Evolutionary conservation across 2,329 filamentous ascomycete species (phyloP).

Genomic region (Colletotrichum zoysiae): DNA sequence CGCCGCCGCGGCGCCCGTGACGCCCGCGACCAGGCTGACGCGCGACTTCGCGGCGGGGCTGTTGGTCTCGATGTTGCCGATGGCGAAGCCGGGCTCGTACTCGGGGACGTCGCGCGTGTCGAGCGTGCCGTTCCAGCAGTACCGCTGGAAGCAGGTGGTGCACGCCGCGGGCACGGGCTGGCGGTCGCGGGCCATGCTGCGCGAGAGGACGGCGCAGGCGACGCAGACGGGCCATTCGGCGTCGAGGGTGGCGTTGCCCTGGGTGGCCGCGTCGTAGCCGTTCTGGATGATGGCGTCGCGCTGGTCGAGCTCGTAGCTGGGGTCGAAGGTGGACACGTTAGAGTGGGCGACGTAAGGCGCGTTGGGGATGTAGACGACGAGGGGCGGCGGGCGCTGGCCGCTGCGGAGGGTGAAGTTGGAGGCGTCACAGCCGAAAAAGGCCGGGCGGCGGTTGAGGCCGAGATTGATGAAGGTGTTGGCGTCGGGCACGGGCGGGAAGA

Average conservation of each 20-base stretch:
- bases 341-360: constrained; percentile 80
- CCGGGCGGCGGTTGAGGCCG: constrained; percentile 69
- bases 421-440: constrained; percentile 73
- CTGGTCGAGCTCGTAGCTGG: constrained; percentile 71
- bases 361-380: constrained; percentile 91
- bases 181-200: constrained; percentile 79
- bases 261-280: constrained; percentile 85
- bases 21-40: constrained; percentile 19
- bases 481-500: constrained; percentile 71
- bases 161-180: constrained; percentile 79
- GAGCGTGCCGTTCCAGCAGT: constrained; percentile 93
- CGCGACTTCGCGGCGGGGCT: constrained; percentile 29
- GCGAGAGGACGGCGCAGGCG: constrained; percentile 85
- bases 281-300: constrained; percentile 88
- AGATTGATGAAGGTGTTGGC: constrained; percentile 68
- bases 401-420: constrained; percentile 66
- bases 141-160: constrained; percentile 78
- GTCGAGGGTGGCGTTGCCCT: constrained; percentile 83
- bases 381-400: constrained; percentile 64
- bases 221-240: constrained; percentile 84
- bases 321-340: constrained; percentile 84
- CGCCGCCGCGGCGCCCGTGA: constrained; percentile 18
- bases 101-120: constrained; percentile 41
- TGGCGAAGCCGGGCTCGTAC: constrained; percentile 51
- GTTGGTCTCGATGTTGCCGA: constrained; percentile 43